Percentiles rank a stretch among this genome's conserved stretches.
Conservation (phyloP, 345 rosid genomes). For the Populus simonii region DNA sequence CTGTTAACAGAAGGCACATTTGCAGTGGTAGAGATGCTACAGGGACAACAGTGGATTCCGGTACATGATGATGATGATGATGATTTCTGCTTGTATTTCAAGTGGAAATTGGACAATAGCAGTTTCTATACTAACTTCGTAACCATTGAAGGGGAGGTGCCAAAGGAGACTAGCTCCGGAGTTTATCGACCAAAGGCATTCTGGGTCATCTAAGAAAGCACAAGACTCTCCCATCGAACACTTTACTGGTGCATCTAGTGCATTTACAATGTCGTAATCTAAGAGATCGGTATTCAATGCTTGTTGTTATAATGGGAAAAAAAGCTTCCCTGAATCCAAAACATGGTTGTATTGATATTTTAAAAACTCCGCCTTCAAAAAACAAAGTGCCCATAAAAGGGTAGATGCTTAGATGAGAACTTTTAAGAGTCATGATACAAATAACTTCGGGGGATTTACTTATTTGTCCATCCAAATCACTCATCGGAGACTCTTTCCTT, state of each 20-base stretch:
- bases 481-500: constrained; percentile 65
- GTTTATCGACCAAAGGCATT: constrained; percentile 51
- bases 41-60: constrained; percentile 38
- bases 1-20: constrained; percentile 56
- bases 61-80: constrained; percentile 44
- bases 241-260: constrained; percentile 51
- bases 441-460: background rate
- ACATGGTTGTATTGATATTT: background rate
- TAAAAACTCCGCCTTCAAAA: background rate
- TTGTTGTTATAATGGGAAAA: background rate
- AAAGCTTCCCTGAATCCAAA: background rate
- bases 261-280: constrained; percentile 36
- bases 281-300: background rate
- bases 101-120: constrained; percentile 37
- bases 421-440: background rate
- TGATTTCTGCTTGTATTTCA: constrained; percentile 48
- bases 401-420: background rate
- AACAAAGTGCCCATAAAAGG: background rate
- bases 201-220: constrained; percentile 42
- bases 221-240: constrained; percentile 29
- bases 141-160: constrained; percentile 50
- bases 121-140: constrained; percentile 30
- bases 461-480: constrained; percentile 68
- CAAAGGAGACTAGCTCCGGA: constrained; percentile 32
- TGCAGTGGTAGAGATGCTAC: constrained; percentile 52